Conservation (phyloP, 139 green algal species). For the Micractinium conductrix region DNA sequence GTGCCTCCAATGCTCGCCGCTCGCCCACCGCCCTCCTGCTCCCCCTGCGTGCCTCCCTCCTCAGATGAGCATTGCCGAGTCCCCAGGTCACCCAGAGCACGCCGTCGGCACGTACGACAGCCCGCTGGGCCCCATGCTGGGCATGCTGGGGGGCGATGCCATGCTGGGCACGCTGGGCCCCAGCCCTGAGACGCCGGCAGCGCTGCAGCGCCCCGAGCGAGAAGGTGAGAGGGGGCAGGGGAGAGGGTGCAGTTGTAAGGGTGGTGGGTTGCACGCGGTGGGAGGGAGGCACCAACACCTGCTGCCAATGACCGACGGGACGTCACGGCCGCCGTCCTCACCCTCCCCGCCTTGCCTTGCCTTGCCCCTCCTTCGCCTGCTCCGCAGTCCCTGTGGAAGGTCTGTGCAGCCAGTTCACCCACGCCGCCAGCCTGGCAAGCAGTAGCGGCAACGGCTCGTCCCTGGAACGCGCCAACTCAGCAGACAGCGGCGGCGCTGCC, state of each 20-base stretch:
- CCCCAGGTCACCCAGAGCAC: neutral
- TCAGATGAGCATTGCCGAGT: slow-evolving; percentile 31
- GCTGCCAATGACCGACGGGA: too few species aligned
- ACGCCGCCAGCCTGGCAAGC: neutral
- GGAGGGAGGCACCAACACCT: too few species aligned
- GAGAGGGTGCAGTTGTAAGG: too few species aligned
- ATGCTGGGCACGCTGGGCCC: neutral
- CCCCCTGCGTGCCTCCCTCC: too few species aligned
- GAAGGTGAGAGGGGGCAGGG: neutral
- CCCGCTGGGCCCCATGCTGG: neutral
- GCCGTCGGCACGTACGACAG: neutral
- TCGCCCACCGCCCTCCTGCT: neutral
- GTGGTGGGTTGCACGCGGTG: too few species aligned
- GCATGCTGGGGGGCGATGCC: slow-evolving; percentile 11
- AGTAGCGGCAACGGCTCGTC: too few species aligned
- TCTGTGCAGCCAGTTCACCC: neutral
- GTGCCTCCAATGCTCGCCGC: neutral
- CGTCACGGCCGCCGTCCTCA: too few species aligned
- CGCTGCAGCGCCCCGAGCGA: too few species aligned
- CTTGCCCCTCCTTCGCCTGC: too few species aligned
- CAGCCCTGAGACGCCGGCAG: too few species aligned
- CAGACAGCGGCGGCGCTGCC: neutral
- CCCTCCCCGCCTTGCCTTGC: too few species aligned
- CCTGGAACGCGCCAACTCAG: neutral
- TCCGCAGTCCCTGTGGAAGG: neutral